Percentiles rank a stretch among this genome's conserved stretches.
These are phyloP conservation scores for Drosera capensis DNA, from an alignment of 148 eudicot species.

Conservation along the genomic window DNA sequence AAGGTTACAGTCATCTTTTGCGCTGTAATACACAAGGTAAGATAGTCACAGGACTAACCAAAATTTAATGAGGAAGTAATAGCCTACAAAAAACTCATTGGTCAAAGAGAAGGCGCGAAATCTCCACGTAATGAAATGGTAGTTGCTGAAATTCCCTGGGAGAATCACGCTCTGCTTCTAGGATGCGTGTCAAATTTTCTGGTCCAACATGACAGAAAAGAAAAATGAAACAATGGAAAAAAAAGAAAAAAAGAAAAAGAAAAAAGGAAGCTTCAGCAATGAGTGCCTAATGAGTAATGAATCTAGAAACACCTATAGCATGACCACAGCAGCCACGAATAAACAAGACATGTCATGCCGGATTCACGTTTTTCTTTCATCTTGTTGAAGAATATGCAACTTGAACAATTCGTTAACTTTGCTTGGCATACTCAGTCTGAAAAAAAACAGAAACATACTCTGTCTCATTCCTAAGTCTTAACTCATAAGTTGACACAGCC, in stretches of 20 bases:
- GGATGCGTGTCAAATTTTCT: slow-evolving; percentile 68
- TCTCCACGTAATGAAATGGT: slow-evolving; percentile 91
- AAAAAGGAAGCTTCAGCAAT: not conserved
- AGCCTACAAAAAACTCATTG: slow-evolving; percentile 38
- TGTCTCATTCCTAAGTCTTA: too few relatives aligned
- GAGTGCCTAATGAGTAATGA: too few relatives aligned
- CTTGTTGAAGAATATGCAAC: too few relatives aligned
- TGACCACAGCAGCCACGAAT: too few relatives aligned
- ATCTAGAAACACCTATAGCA: not conserved
- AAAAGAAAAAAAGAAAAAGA: too few relatives aligned
- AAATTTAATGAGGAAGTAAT: slow-evolving; percentile 3
- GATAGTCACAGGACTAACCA: not conserved
- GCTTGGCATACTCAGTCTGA: too few relatives aligned
- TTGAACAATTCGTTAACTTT: too few relatives aligned
- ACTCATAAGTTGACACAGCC: too few relatives aligned
- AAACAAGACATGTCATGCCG: too few relatives aligned
- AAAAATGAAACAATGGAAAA: not conserved
- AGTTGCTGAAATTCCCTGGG: slow-evolving; percentile 75
- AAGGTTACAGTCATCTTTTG: too few relatives aligned
- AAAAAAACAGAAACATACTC: too few relatives aligned
- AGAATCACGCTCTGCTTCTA: slow-evolving; percentile 86
- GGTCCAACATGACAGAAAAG: slow-evolving; percentile 9
- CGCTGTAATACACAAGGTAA: slow-evolving; percentile 32
- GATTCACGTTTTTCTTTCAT: too few relatives aligned
- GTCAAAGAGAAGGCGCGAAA: slow-evolving; percentile 90